These are phyloP conservation scores for Rhodamnia rubescens DNA, from an alignment of 345 rosid genomes.

Conservation along the genomic window DNA sequence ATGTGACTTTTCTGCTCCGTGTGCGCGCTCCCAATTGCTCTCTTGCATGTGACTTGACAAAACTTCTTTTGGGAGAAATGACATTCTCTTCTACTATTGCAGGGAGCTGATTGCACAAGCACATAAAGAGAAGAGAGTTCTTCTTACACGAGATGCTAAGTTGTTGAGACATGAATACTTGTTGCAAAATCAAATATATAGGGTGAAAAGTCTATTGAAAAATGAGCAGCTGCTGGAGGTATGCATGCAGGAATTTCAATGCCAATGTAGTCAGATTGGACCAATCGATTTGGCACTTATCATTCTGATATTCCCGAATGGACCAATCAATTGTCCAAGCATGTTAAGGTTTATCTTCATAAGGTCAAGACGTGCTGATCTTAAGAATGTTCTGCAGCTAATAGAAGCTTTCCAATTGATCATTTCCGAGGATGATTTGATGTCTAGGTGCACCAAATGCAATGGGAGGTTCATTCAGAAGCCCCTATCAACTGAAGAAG, in stretches of 20 bases:
- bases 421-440: constrained; percentile 62
- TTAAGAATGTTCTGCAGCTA: constrained; percentile 31
- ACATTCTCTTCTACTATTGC: constrained; percentile 1
- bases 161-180: constrained; percentile 68
- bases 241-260: background rate
- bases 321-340: background rate
- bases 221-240: constrained; percentile 95
- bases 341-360: background rate
- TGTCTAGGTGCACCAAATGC: constrained; percentile 96
- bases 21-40: background rate
- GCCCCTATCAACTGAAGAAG: constrained; percentile 73
- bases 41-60: background rate
- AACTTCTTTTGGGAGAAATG: background rate
- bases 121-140: constrained; percentile 60
- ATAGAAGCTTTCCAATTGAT: constrained; percentile 57
- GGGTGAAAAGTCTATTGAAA: constrained; percentile 74
- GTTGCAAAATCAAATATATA: constrained; percentile 64
- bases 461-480: constrained; percentile 86
- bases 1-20: background rate
- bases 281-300: background rate
- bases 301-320: background rate
- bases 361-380: background rate
- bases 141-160: constrained; percentile 85
- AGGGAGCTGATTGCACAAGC: constrained; percentile 86
- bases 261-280: background rate